phyloP scores from a whole-genome alignment of 495 filamentous ascomycete genomes.

The Penicillium soppii region DNA sequence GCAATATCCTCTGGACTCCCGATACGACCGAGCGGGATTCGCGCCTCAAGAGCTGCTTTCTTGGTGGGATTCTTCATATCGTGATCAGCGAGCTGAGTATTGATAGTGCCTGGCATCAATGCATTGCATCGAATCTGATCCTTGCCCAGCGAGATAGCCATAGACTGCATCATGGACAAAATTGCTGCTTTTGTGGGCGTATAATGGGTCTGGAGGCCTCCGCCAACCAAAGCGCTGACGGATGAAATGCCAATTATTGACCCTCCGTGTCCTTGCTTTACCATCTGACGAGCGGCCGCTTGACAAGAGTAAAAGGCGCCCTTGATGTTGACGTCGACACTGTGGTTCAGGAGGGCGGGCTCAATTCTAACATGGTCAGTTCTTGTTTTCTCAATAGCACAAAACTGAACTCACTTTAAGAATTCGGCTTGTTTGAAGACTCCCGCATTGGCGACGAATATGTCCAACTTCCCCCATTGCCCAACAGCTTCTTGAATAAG shows the following conservation, averaged over 20 bases:
- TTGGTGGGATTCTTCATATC: conserved; percentile 62
- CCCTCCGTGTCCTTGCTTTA: conserved; percentile 36
- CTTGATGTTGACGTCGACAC: conserved; percentile 53
- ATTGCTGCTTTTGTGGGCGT: conserved; percentile 50
- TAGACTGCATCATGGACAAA: conserved; percentile 45
- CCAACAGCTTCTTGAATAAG: conserved; percentile 55
- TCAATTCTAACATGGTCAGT: conserved; percentile 25
- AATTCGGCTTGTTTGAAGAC: conserved; percentile 80
- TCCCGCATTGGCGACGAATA: conserved; percentile 81
- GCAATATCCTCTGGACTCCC: conserved; percentile 34
- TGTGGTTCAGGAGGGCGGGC: conserved; percentile 37
- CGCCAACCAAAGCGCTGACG: conserved; percentile 33
- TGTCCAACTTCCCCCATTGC: conserved; percentile 59
- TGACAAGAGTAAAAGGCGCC: conserved; percentile 74
- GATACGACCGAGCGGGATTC: conserved; percentile 66
- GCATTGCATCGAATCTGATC: conserved; percentile 34
- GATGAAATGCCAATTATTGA: conserved; percentile 50
- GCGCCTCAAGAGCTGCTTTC: conserved; percentile 69
- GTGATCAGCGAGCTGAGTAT: conserved; percentile 62
- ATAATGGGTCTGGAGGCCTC: conserved; percentile 39
- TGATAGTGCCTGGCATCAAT: conserved; percentile 27
- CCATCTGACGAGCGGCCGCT: conserved; percentile 31
- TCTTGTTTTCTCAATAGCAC: background rate
- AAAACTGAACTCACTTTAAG: conserved; percentile 48
- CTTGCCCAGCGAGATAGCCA: conserved; percentile 29